A percentile compares a stretch with the other conserved stretches of the same genome.
Conservation (phyloP, 2,329 filamentous ascomycete species). For the Gnomoniopsis sp. region DNA sequence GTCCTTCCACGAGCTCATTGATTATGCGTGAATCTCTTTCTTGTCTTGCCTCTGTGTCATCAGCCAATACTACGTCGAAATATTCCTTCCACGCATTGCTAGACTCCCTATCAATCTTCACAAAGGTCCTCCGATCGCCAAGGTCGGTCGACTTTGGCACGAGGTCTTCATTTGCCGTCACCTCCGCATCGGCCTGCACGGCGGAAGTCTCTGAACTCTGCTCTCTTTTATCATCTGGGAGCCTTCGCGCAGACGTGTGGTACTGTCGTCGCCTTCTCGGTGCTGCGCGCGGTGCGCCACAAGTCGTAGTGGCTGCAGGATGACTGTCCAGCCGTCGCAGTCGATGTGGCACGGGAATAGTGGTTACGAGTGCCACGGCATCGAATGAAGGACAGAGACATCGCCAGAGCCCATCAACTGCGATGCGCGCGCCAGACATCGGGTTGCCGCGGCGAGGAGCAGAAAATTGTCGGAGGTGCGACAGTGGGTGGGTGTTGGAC, state of each 20-base stretch:
- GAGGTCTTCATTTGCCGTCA: neutral
- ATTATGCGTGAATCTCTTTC: neutral
- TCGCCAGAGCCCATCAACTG: constrained; percentile 60
- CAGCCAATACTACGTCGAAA: neutral
- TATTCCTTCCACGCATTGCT: neutral
- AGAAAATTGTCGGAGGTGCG: neutral
- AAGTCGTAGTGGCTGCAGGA: neutral
- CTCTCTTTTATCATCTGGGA: neutral
- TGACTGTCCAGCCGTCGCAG: constrained; percentile 17
- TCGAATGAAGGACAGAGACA: constrained; percentile 59
- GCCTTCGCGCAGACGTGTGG: neutral
- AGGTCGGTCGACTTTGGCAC: neutral
- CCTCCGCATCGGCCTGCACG: neutral
- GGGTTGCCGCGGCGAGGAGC: neutral
- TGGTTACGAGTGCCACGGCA: constrained; percentile 31
- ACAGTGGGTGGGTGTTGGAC: neutral
- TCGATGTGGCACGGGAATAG: constrained; percentile 20
- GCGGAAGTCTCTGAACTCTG: neutral
- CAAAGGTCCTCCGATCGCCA: neutral
- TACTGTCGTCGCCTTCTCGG: neutral
- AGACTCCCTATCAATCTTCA: neutral
- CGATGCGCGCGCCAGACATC: constrained; percentile 37
- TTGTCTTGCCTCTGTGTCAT: neutral
- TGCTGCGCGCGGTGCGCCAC: constrained; percentile 1
- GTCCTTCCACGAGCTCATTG: neutral